These are phyloP conservation scores for Venturiaceae sp. DNA, from an alignment of 2,329 filamentous ascomycete species.

Conservation along the genomic window DNA sequence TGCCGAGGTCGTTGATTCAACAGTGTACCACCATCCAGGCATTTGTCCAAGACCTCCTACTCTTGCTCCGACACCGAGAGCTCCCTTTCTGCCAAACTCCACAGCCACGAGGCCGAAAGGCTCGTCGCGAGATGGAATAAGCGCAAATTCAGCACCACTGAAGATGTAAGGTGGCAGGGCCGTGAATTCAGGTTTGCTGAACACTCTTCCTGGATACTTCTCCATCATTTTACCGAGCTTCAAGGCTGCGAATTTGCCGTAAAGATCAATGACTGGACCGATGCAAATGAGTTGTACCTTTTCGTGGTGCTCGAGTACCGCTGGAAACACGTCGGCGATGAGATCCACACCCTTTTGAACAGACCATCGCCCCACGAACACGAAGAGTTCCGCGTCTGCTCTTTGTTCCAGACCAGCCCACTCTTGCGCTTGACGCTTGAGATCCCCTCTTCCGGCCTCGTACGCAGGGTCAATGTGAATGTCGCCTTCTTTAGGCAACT, in stretches of 20 bases:
- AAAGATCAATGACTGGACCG: constrained; percentile 57
- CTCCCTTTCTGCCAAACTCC: constrained; percentile 59
- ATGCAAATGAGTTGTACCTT: constrained; percentile 54
- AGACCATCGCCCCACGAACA: constrained; percentile 61
- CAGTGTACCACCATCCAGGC: constrained; percentile 63
- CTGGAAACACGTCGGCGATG: constrained; percentile 58
- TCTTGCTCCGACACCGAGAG: constrained; percentile 54
- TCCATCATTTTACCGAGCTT: constrained; percentile 57
- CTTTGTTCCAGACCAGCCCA: constrained; percentile 56
- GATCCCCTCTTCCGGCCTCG: constrained; percentile 42
- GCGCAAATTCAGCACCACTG: constrained; percentile 56
- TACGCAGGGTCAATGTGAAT: constrained; percentile 44
- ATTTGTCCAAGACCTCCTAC: constrained; percentile 57
- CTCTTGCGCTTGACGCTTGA: constrained; percentile 54
- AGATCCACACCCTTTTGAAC: constrained; percentile 61
- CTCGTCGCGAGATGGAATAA: constrained; percentile 60
- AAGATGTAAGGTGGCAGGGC: constrained; percentile 58
- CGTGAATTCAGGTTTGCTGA: constrained; percentile 60
- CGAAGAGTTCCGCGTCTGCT: constrained; percentile 53
- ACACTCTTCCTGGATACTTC: constrained; percentile 55
- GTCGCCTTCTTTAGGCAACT: constrained; percentile 32
- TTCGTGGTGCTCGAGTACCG: constrained; percentile 48
- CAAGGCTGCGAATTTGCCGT: constrained; percentile 57
- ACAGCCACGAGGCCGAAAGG: constrained; percentile 61
- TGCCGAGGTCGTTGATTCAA: constrained; percentile 53